Evolutionary conservation across 805 yeast genomes (phyloP).

Genomic region (Yarrowia sp.): DNA sequence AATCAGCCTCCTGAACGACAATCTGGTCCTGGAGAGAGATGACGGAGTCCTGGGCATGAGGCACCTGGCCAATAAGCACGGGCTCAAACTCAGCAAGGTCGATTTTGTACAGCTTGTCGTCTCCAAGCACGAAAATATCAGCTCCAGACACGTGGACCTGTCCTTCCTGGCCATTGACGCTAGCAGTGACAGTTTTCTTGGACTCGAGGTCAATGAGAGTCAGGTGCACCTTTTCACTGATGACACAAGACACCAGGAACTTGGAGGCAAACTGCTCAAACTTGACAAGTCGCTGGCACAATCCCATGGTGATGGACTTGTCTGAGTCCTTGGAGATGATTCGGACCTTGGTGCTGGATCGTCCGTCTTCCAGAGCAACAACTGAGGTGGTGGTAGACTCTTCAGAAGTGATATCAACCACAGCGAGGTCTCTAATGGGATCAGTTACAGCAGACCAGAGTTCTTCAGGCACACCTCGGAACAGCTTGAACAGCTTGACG

Average conservation of each 20-base stretch:
- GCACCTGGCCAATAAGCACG: background rate
- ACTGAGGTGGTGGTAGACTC: background rate
- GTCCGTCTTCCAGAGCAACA: conserved; percentile 22
- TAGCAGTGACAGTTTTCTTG: conserved; percentile 7
- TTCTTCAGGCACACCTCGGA: conserved; percentile 22
- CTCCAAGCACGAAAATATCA: conserved; percentile 11
- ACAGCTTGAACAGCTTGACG: background rate
- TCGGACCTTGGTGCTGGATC: conserved; percentile 10
- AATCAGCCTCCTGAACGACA: conserved; percentile 4
- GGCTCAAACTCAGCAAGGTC: conserved; percentile 19
- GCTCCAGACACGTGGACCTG: conserved; percentile 12
- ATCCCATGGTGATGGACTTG: conserved; percentile 1
- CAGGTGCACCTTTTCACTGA: conserved; percentile 11
- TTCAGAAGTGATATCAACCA: background rate
- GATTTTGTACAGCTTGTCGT: conserved; percentile 21
- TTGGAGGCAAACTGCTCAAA: conserved; percentile 21
- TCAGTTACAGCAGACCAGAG: background rate
- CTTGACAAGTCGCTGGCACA: conserved; percentile 11
- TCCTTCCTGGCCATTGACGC: conserved; percentile 14
- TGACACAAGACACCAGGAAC: conserved; percentile 15
- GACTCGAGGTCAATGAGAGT: conserved; percentile 12
- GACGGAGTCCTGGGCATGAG: background rate
- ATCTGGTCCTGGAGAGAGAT: conserved; percentile 1
- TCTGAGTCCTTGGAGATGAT: background rate
- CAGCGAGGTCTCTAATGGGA: conserved; percentile 7